A percentile compares a stretch with the other conserved stretches of the same genome.
Conservation (phyloP, 2,329 filamentous ascomycete genomes). For the Bipolaris victoriae region DNA sequence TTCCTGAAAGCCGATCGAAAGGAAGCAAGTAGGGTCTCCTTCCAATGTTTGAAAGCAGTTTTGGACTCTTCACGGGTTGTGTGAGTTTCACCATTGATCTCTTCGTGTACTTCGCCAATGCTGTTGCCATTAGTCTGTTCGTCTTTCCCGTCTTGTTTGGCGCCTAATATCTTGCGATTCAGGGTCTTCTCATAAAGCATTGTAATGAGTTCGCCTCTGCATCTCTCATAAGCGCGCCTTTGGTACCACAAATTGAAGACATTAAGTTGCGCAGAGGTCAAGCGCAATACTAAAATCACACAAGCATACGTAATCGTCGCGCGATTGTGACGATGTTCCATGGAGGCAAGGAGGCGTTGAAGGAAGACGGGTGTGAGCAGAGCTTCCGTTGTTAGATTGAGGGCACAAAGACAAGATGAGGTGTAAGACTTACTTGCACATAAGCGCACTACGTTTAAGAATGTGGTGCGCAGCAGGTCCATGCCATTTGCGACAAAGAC, state of each 20-base stretch:
- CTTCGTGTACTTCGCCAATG: conserved; percentile 22
- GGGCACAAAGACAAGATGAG: not conserved
- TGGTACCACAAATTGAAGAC: conserved; percentile 81
- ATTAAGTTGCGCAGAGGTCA: conserved; percentile 68
- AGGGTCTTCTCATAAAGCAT: conserved; percentile 83
- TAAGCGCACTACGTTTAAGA: conserved; percentile 69
- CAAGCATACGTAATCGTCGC: conserved; percentile 70
- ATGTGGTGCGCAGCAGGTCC: conserved; percentile 73
- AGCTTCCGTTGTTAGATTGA: conserved; percentile 20
- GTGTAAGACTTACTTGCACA: conserved; percentile 54
- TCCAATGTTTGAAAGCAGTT: conserved; percentile 4
- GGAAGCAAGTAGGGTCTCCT: conserved; percentile 15
- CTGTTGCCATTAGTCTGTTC: conserved; percentile 26
- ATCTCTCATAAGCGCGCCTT: conserved; percentile 82
- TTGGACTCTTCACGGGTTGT: conserved; percentile 11
- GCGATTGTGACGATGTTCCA: conserved; percentile 61
- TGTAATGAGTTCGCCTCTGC: conserved; percentile 82
- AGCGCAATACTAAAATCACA: conserved; percentile 64
- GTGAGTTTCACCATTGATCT: conserved; percentile 22
- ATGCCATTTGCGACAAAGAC: conserved; percentile 78
- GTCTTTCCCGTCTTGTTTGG: conserved; percentile 41
- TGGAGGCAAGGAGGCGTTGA: conserved; percentile 72
- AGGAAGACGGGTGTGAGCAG: conserved; percentile 69
- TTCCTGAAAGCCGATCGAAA: conserved; percentile 27
- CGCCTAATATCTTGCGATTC: conserved; percentile 62